Evolutionary conservation across 2,329 filamentous ascomycete genomes (phyloP), one percentile per base, ranked within the genome.

Genomic region (Curvularia spicifera): DNA sequence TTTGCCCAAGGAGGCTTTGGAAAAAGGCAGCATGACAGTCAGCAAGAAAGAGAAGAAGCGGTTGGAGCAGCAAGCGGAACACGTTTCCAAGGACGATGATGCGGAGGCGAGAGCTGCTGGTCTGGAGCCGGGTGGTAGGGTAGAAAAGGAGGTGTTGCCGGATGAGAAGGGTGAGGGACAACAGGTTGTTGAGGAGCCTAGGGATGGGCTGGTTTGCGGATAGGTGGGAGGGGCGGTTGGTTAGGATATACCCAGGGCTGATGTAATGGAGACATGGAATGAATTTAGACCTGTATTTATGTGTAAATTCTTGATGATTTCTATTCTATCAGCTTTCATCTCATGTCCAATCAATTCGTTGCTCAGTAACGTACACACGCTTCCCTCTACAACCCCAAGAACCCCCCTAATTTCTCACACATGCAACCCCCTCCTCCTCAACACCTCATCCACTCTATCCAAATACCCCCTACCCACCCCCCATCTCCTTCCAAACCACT

Each of bases 1-100:
- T 40, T 76, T 97, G 70, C 95, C 95, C 0, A 90, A 90, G 66
- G 94, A 98, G 79, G 95, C 95, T 2, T 71, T 95, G 64, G 88
- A 89, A 61, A 93, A 91, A 74, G 93, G 93, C 0, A 89, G 90
- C 2, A 83, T 96, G 75, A 85, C 83, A 56, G 74, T 89, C 61
- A 91, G 88, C 69, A 93, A 92, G 80, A 93, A 93, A 69, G 78
- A 80, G 59, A 78, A 76, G 71, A 72, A 71, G 67, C 71, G 66
- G 44, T 12, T 74, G 37, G 76, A 73, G 56, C 48, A 70, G 74
- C 82, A 85, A 31, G 62, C 62, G 13, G 70, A 81, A 70, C 81
- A 58, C 18, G 56, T 50, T 1, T 67, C 83, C 13, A 56, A 60
- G 42, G 61, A 84, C 12, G 59, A 20, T 1, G 67, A 81, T 73